Evolutionary conservation across 805 yeast genomes (phyloP).

Genomic region (Metschnikowia anglica): DNA sequence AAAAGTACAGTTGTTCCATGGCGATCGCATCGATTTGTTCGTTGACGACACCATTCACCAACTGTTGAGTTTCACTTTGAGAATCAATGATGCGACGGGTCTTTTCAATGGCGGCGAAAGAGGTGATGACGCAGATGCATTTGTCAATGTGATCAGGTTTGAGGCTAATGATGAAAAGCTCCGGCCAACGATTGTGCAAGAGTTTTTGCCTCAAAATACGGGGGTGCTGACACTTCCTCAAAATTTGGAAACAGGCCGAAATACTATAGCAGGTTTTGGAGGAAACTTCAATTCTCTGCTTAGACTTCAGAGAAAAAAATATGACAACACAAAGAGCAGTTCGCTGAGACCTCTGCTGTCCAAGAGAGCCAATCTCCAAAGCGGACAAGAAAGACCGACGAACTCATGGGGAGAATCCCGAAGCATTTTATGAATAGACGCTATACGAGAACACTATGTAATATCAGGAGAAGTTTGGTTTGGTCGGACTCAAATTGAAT

Average conservation of each 20-base stretch:
- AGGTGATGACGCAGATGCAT: slow-evolving; percentile 14
- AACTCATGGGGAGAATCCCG: slow-evolving; percentile 24
- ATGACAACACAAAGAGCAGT: slow-evolving; percentile 21
- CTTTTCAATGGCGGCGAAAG: slow-evolving; percentile 52
- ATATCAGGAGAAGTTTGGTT: neutral
- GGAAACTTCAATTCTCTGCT: slow-evolving; percentile 32
- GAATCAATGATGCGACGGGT: slow-evolving; percentile 62
- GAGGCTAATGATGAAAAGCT: slow-evolving; percentile 30
- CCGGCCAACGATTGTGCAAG: slow-evolving; percentile 26
- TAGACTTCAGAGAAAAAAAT: slow-evolving; percentile 28
- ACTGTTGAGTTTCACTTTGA: slow-evolving; percentile 52
- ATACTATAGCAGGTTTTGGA: slow-evolving; percentile 20
- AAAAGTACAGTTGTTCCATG: slow-evolving; percentile 59
- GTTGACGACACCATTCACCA: slow-evolving; percentile 56
- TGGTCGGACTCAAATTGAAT: slow-evolving; percentile 16
- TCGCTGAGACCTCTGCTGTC: slow-evolving; percentile 22
- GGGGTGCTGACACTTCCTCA: neutral
- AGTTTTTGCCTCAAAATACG: slow-evolving; percentile 5
- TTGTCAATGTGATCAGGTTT: slow-evolving; percentile 28
- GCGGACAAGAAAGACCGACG: slow-evolving; percentile 28
- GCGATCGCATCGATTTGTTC: slow-evolving; percentile 66
- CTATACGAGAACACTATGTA: neutral
- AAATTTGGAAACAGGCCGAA: neutral
- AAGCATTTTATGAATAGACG: neutral
- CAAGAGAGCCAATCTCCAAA: slow-evolving; percentile 30